A percentile compares a stretch with the other conserved stretches of the same genome.
Conservation (phyloP, 2,329 filamentous ascomycete genomes). For the Xylaria sp. region DNA sequence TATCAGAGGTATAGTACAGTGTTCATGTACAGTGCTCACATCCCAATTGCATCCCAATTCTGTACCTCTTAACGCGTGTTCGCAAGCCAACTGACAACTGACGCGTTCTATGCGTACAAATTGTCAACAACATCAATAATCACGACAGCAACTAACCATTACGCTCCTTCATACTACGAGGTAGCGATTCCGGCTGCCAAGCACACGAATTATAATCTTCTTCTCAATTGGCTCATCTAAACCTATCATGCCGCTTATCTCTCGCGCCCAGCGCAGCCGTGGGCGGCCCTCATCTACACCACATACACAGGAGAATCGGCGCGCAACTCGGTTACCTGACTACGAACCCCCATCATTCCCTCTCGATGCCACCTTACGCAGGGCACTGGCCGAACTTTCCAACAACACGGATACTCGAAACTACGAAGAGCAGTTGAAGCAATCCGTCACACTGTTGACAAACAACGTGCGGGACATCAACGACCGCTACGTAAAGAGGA, state of each 20-base stretch:
- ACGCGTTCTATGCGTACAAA: constrained; percentile 13
- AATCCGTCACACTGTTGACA: constrained; percentile 57
- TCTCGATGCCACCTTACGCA: constrained; percentile 54
- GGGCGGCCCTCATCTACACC: constrained; percentile 24
- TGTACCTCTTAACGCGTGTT: constrained; percentile 26
- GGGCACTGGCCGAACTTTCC: constrained; percentile 56
- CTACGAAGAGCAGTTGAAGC: constrained; percentile 60
- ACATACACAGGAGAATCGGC: constrained; percentile 25
- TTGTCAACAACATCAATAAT: neutral
- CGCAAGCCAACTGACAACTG: constrained; percentile 8
- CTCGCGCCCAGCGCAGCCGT: constrained; percentile 29
- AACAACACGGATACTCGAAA: constrained; percentile 53
- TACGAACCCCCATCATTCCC: constrained; percentile 62
- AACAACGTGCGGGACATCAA: constrained; percentile 61
- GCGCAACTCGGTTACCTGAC: constrained; percentile 54
- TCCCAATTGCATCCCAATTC: constrained; percentile 5
- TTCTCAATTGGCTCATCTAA: neutral
- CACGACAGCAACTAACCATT: neutral
- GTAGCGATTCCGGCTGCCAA: neutral
- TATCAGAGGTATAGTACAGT: neutral
- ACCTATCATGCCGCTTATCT: constrained; percentile 34
- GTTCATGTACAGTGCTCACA: neutral
- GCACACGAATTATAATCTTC: neutral
- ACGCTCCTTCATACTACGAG: neutral
- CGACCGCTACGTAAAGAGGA: constrained; percentile 55